Base-by-base conservation (phyloP, 176 grass and related monocot species). In the Oryza meyeriana region DNA sequence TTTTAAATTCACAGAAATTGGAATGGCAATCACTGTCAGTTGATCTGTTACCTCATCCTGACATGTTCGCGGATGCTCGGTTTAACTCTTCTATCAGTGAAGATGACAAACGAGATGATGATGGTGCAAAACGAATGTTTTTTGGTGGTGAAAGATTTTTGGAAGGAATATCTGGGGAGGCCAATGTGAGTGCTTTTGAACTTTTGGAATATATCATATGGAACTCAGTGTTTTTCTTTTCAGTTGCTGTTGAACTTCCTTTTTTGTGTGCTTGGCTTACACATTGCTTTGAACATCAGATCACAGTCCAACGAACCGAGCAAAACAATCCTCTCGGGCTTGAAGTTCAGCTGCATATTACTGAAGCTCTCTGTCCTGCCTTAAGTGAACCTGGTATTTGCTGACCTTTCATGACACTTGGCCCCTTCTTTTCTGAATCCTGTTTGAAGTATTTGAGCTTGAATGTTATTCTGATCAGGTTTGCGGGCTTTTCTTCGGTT, bases 131-230 rank as follows among this genome's bases (percentile, higher is more conserved):
- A 58, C 61, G 97, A 64, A 89, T 96, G 86, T 96, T 99, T 55
- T 99, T 99, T 94, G 97, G 97, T 0, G 97, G 97, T 63, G 97
- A 99, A 83, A 88, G 93, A 61, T 99, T 99, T 83, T 85, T 99
- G 64, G 97, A 99, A 94, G 97, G 97, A 82, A 96, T 99, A 82
- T 99, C 91, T 87, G 97, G 97, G 61, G 87, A 99, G 81, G 97
- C 97, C 85, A 92, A 94, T 38, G 97, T 99, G 80, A 89, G 90
- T 77, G 79, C 77, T 84, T 68, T 69, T 85, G 62, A 75, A n/a
- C 77, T 81, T 81, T 63, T 65, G 34, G n/a, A 63, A 72, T 42
- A 55, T 79, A 64, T 33, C 70, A n/a, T 76, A n/a, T 84, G 57
- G 29, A 84, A 66, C 59, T 76, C 10, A 17, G 25, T 76, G 35